Percentiles rank a stretch among this genome's conserved stretches.
phyloP scores from a whole-genome alignment of 140 eudicot species.

The Flaveria floridana region DNA sequence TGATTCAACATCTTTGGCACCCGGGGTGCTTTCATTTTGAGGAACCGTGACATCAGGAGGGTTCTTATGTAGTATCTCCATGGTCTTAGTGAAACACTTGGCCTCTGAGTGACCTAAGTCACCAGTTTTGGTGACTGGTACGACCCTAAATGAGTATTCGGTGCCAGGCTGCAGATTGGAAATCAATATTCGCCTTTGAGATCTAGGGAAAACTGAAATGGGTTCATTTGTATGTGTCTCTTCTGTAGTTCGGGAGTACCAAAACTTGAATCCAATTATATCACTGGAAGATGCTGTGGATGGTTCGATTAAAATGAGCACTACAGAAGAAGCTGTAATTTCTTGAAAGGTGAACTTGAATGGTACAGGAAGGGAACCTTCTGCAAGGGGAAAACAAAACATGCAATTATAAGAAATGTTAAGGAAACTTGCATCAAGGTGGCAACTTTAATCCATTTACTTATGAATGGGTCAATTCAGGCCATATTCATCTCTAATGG shows the following conservation, averaged over 20 bases:
- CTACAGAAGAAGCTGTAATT: constrained; percentile 51
- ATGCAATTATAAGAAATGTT: neutral
- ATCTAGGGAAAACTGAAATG: constrained; percentile 41
- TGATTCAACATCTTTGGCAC: neutral
- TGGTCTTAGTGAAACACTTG: constrained; percentile 70
- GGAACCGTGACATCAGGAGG: neutral
- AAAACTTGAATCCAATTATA: constrained; percentile 64
- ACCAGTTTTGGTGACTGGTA: constrained; percentile 57
- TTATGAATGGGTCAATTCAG: neutral
- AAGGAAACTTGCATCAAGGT: neutral
- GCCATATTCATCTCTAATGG: neutral
- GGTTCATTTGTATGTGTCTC: constrained; percentile 54
- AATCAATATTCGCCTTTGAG: constrained; percentile 52
- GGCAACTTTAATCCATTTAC: neutral
- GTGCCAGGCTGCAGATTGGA: constrained; percentile 71
- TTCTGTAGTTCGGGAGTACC: constrained; percentile 59
- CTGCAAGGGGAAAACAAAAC: constrained; percentile 37
- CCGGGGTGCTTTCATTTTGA: neutral
- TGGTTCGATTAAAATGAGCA: constrained; percentile 46
- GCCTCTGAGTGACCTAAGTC: constrained; percentile 74
- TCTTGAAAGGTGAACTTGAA: constrained; percentile 68
- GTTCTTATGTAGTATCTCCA: constrained; percentile 38
- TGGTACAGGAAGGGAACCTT: constrained; percentile 66
- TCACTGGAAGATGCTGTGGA: constrained; percentile 36
- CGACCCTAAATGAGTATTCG: constrained; percentile 63